Percentiles rank a stretch among this genome's conserved stretches.
phyloP scores from a whole-genome alignment of 768 basidiomycete species.

The Pleurotus platypus region DNA sequence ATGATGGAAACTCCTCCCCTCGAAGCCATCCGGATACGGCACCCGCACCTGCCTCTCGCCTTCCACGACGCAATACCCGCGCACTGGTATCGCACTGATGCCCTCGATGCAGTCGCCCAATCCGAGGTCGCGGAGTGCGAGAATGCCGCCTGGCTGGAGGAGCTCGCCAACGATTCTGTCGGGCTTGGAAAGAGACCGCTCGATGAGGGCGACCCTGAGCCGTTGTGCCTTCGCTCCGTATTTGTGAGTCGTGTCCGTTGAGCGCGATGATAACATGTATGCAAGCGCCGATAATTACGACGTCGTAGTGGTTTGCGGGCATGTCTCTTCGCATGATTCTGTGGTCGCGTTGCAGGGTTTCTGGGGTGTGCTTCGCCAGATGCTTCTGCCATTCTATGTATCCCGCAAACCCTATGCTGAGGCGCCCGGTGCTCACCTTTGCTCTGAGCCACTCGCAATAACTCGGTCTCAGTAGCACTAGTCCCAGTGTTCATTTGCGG shows the following conservation, averaged over 20 bases:
- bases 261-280: constrained; percentile 68
- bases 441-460: no score
- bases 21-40: constrained; percentile 72
- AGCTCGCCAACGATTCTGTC: constrained; percentile 99
- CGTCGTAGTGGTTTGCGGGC: constrained; percentile 47
- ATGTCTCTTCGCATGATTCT: neutral
- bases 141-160: constrained; percentile 91
- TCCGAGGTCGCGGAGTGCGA: constrained; percentile 70
- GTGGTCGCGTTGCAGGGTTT: no score
- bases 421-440: no score
- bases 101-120: constrained; percentile 71
- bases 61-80: constrained; percentile 84
- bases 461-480: no score
- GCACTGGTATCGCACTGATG: constrained; percentile 78
- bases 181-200: constrained; percentile 88
- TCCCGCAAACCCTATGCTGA: no score
- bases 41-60: constrained; percentile 72
- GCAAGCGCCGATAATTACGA: constrained; percentile 92
- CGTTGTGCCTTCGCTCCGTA: constrained; percentile 33
- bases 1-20: constrained; percentile 92
- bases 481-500: no score
- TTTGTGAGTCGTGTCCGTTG: constrained; percentile 8
- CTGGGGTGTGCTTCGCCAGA: no score
- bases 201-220: constrained; percentile 78
- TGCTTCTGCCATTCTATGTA: no score